Conservation (phyloP, 768 basidiomycete genomes). For the Suillus subluteus region DNA sequence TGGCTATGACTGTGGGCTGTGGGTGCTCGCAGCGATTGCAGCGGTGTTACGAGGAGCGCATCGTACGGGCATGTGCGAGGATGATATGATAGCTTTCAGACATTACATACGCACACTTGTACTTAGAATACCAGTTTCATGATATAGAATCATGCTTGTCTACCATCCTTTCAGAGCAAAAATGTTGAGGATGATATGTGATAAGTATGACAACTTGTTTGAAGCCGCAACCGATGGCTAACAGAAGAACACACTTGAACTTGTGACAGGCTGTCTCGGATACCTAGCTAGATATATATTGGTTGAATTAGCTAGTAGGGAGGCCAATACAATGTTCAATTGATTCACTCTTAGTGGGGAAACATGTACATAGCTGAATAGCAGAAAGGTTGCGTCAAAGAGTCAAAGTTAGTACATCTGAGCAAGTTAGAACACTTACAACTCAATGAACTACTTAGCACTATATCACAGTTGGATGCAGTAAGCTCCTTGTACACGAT, state of each 20-base stretch:
- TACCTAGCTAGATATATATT: too few relatives aligned
- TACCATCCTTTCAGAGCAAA: too few relatives aligned
- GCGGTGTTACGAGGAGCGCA: slow-evolving; percentile 2
- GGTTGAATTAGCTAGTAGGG: too few relatives aligned
- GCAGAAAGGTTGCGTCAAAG: background rate
- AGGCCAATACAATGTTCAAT: background rate
- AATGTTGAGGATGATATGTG: too few relatives aligned
- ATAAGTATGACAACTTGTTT: too few relatives aligned
- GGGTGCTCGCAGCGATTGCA: slow-evolving; percentile 5
- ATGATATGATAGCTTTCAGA: slow-evolving; percentile 16
- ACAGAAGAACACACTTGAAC: too few relatives aligned
- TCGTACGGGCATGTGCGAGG: slow-evolving; percentile 15
- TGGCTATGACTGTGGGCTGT: slow-evolving; percentile 6
- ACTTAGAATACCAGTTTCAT: slow-evolving; percentile 5
- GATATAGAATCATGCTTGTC: background rate
- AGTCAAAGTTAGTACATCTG: too few relatives aligned
- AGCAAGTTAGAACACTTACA: background rate
- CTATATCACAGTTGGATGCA: background rate
- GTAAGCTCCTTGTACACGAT: background rate
- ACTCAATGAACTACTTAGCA: background rate
- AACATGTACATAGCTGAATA: background rate
- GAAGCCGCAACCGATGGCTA: too few relatives aligned
- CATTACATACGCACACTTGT: slow-evolving; percentile 12
- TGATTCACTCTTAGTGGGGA: background rate
- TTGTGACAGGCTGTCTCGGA: too few relatives aligned